A percentile compares a stretch with the other conserved stretches of the same genome.
Evolutionary conservation across 106 monocot species (phyloP).

Genomic region (Dendrobium huoshanense): DNA sequence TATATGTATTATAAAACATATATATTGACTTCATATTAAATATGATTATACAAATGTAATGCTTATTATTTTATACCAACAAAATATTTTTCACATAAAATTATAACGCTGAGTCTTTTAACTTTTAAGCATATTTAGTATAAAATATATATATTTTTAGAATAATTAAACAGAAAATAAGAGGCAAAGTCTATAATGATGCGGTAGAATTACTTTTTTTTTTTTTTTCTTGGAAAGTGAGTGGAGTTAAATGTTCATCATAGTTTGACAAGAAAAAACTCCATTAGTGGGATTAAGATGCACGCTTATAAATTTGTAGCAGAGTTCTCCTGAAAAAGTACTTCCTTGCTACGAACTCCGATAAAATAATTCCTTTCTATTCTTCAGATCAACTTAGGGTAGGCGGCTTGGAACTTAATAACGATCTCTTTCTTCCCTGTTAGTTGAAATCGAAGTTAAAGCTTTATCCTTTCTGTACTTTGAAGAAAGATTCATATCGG

Average conservation of each 20-base stretch:
- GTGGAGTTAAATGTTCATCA: not conserved
- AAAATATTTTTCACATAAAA: too few species aligned
- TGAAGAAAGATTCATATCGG: not conserved
- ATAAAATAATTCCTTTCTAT: not conserved
- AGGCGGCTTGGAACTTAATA: not conserved
- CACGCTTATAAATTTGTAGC: not conserved
- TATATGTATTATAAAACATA: too few species aligned
- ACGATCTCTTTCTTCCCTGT: not conserved
- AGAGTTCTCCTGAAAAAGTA: not conserved
- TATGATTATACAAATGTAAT: too few species aligned
- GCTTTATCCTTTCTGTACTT: not conserved
- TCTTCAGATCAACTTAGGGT: not conserved
- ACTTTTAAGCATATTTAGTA: too few species aligned
- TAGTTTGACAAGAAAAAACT: not conserved
- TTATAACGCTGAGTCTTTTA: too few species aligned
- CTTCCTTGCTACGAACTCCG: not conserved
- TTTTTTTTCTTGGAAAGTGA: too few species aligned
- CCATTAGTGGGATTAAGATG: not conserved
- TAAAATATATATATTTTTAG: too few species aligned
- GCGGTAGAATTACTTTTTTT: too few species aligned
- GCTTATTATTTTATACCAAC: too few species aligned
- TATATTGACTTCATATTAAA: too few species aligned
- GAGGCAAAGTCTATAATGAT: too few species aligned
- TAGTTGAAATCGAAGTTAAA: not conserved
- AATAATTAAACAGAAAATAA: too few species aligned